A percentile compares a stretch with the other conserved stretches of the same genome.
phyloP scores from a whole-genome alignment of 1,139 yeast species.

The Candida pseudoviswanathii region DNA sequence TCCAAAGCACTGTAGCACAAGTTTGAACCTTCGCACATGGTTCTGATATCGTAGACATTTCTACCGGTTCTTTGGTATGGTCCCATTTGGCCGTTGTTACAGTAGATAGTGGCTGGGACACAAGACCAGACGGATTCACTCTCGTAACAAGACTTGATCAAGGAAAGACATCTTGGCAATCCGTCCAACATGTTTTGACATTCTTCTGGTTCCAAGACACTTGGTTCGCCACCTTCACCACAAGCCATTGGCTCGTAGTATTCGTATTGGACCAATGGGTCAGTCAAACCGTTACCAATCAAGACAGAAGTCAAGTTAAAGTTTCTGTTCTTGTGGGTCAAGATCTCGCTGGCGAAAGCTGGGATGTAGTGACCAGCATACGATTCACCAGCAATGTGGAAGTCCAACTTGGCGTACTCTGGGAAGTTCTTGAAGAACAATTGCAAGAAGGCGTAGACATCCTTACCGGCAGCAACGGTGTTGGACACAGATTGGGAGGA shows the following conservation, averaged over 20 bases:
- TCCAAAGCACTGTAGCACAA: conserved; percentile 63
- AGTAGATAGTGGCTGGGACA: conserved; percentile 90
- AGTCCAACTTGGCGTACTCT: conserved; percentile 61
- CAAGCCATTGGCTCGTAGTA: conserved; percentile 97
- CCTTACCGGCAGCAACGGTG: conserved; percentile 89
- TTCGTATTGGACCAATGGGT: conserved; percentile 85
- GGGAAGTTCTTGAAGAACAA: conserved; percentile 92
- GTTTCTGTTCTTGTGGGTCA: conserved; percentile 72
- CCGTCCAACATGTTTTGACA: conserved; percentile 75
- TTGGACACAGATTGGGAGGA: conserved; percentile 62
- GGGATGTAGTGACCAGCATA: conserved; percentile 99
- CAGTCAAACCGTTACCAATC: conserved; percentile 96
- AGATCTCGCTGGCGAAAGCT: conserved; percentile 84
- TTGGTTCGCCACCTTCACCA: conserved; percentile 86
- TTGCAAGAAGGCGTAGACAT: conserved; percentile 88
- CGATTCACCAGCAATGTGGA: conserved; percentile 99
- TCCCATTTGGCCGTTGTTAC: conserved; percentile 83
- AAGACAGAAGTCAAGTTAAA: conserved; percentile 85
- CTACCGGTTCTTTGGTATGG: conserved; percentile 91
- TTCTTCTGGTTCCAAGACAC: conserved; percentile 77
- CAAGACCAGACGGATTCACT: conserved; percentile 83
- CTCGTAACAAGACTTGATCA: conserved; percentile 81
- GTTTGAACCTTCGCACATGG: conserved; percentile 74
- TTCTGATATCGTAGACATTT: conserved; percentile 92
- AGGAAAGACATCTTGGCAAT: conserved; percentile 77